Percentiles rank a stretch among this genome's conserved stretches.
Conservation (phyloP, 2,329 filamentous ascomycete species). For the Polytolypa hystricis region DNA sequence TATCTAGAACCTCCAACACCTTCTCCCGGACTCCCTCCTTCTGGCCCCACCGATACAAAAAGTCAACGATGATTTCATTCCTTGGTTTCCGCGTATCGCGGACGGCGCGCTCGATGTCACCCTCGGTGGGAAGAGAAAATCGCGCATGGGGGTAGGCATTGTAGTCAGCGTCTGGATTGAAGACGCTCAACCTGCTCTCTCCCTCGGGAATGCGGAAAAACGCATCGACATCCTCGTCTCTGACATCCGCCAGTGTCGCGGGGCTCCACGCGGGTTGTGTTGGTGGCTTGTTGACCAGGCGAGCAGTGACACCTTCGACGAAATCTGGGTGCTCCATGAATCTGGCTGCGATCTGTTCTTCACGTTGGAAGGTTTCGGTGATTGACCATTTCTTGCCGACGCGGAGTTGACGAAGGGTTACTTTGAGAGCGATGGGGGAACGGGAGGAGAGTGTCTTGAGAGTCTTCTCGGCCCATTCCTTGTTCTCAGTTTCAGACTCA, state of each 20-base stretch:
- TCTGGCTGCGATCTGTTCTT: conserved; percentile 69
- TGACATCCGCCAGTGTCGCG: conserved; percentile 57
- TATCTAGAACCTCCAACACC: conserved; percentile 54
- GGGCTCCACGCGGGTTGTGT: conserved; percentile 66
- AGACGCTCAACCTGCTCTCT: conserved; percentile 45
- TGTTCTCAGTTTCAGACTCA: conserved; percentile 41
- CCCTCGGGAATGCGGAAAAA: conserved; percentile 54
- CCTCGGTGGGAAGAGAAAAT: conserved; percentile 65
- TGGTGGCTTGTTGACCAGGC: conserved; percentile 60
- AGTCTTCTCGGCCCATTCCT: conserved; percentile 69
- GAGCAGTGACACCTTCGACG: conserved; percentile 74
- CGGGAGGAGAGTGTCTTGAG: conserved; percentile 62
- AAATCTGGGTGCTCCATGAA: conserved; percentile 95
- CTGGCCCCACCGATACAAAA: conserved; percentile 48
- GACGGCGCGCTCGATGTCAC: conserved; percentile 36
- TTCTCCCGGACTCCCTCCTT: conserved; percentile 62
- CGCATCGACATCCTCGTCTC: conserved; percentile 44
- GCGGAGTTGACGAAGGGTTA: conserved; percentile 73
- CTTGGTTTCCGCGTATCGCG: conserved; percentile 35
- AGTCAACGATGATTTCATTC: conserved; percentile 51
- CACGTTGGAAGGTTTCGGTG: conserved; percentile 69
- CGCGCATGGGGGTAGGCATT: conserved; percentile 57
- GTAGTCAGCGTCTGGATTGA: conserved; percentile 51
- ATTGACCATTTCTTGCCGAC: conserved; percentile 68
- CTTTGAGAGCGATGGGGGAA: conserved; percentile 78